Conservation (phyloP, 2,329 filamentous ascomycete genomes). For the Pseudogymnoascus sp. region DNA sequence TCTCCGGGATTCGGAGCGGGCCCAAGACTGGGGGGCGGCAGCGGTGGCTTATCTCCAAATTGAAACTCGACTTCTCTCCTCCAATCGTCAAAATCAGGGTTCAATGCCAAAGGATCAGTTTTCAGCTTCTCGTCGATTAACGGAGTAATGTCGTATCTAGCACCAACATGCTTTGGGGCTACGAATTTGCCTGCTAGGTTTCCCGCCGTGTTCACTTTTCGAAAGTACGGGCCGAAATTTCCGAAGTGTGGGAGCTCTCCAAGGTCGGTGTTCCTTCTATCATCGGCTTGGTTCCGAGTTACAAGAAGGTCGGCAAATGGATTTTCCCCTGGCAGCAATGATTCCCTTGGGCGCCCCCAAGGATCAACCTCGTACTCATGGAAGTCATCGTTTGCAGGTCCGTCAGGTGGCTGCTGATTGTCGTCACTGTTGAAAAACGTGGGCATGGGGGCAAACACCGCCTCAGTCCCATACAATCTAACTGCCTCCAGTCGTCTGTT, state of each 20-base stretch:
- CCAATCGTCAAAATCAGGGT: neutral
- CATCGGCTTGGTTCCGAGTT: neutral
- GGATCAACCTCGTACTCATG: neutral
- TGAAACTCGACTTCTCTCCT: conserved; percentile 3
- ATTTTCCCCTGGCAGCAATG: neutral
- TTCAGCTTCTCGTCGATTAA: neutral
- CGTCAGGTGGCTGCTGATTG: neutral
- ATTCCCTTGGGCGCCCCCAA: conserved; percentile 2
- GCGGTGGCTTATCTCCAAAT: neutral
- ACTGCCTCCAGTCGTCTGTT: neutral
- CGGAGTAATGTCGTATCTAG: neutral
- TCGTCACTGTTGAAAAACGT: neutral
- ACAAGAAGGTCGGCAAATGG: neutral
- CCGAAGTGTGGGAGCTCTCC: neutral
- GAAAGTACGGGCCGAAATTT: neutral
- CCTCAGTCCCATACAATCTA: neutral
- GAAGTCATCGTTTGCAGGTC: neutral
- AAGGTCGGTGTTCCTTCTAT: neutral
- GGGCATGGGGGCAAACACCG: neutral
- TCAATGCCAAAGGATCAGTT: neutral
- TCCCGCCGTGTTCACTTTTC: neutral
- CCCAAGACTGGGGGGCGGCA: neutral
- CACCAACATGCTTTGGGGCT: neutral
- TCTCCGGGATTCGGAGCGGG: neutral
- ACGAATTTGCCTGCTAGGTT: neutral